Conservation (phyloP, 83 land plant genomes). For the Isoetes engelmannii region DNA sequence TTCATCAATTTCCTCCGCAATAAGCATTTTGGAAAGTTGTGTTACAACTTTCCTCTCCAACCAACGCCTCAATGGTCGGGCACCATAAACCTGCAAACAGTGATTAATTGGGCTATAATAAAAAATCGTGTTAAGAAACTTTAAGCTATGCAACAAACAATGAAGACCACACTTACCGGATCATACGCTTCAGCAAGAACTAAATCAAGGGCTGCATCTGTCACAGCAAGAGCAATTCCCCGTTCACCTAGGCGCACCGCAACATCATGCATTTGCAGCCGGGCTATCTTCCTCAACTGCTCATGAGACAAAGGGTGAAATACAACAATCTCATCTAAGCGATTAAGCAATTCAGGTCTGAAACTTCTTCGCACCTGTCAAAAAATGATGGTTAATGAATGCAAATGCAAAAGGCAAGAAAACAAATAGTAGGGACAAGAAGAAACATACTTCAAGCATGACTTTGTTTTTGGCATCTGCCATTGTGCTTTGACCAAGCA, state of each 20-base stretch:
- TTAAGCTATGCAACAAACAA: no score
- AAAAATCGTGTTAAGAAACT: no score
- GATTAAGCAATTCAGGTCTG: conserved; percentile 84
- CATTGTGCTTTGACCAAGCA: conserved; percentile 59
- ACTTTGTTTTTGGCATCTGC: conserved; percentile 65
- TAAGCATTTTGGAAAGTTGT: conserved; percentile 76
- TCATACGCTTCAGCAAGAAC: conserved; percentile 74
- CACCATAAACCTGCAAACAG: conserved; percentile 70
- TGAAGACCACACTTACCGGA: conserved; percentile 53
- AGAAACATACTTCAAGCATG: conserved; percentile 58
- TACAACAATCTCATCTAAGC: conserved; percentile 89
- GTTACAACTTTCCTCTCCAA: conserved; percentile 91
- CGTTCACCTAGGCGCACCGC: conserved; percentile 82
- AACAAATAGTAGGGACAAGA: neutral
- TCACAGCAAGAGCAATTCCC: conserved; percentile 80
- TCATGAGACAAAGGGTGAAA: conserved; percentile 88
- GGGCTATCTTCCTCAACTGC: conserved; percentile 72
- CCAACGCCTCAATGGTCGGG: conserved; percentile 93
- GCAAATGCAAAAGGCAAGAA: conserved; percentile 4
- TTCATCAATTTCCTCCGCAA: conserved; percentile 81
- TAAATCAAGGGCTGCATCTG: conserved; percentile 81
- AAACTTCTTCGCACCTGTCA: conserved; percentile 72
- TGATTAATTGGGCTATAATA: neutral
- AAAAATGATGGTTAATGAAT: neutral
- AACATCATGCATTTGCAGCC: conserved; percentile 90